These are phyloP conservation scores for Cupressus sempervirens DNA, from an alignment of 75 land plant species.

Conservation along the genomic window DNA sequence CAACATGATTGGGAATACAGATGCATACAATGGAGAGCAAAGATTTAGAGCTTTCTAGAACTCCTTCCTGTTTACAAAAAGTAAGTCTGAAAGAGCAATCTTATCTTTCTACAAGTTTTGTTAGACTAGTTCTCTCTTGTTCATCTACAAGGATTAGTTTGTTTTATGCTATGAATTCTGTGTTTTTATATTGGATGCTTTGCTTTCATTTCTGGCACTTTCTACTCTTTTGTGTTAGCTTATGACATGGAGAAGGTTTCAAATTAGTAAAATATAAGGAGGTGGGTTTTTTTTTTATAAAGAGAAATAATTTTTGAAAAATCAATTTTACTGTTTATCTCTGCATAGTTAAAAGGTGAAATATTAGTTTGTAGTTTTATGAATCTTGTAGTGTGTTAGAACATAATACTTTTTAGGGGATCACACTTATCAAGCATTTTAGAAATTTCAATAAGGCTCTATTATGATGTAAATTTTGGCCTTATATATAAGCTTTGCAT, in stretches of 20 bases:
- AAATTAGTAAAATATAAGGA: not conserved
- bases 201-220: not conserved
- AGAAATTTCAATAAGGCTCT: no score
- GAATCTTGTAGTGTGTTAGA: not conserved
- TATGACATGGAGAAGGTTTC: not conserved
- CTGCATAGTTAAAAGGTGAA: not conserved
- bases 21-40: not conserved
- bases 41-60: not conserved
- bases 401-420: no score
- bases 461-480: no score
- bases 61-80: not conserved
- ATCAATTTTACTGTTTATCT: not conserved
- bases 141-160: not conserved
- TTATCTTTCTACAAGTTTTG: not conserved
- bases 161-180: not conserved
- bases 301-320: not conserved
- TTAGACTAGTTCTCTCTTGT: not conserved
- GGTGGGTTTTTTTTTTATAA: not conserved
- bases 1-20: not conserved
- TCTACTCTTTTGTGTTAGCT: not conserved
- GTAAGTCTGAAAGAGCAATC: not conserved
- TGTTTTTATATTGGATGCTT: not conserved
- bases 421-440: no score
- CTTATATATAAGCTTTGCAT: no score
- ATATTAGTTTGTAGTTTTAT: not conserved